Percentiles rank a stretch among this genome's conserved stretches.
Conservation (phyloP, 495 filamentous ascomycete species). For the Podospora bellae-mahoneyi region DNA sequence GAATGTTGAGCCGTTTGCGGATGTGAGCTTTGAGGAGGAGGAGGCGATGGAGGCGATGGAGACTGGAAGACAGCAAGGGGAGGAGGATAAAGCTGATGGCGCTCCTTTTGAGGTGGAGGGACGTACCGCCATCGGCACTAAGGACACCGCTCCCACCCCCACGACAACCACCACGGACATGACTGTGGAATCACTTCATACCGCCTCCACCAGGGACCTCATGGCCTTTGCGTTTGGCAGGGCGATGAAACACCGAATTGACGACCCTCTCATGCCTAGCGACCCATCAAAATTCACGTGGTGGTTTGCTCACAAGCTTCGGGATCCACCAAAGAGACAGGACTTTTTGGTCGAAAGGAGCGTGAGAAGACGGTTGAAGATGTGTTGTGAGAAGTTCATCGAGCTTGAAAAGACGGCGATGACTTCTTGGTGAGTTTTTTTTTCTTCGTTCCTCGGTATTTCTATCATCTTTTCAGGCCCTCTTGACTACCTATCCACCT, state of each 20-base stretch:
- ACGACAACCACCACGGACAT: neutral
- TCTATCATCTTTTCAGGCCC: too few species aligned
- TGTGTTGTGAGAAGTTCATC: neutral
- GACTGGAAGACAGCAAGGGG: slow-evolving; percentile 30
- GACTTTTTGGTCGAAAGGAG: neutral
- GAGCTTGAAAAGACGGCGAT: neutral
- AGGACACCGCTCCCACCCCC: neutral
- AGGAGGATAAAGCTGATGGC: slow-evolving; percentile 41
- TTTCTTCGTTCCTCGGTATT: too few species aligned
- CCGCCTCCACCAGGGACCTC: neutral
- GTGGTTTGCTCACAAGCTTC: slow-evolving; percentile 80
- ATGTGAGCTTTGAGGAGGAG: slow-evolving; percentile 77
- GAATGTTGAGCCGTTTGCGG: slow-evolving; percentile 68
- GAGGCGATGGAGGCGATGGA: slow-evolving; percentile 68
- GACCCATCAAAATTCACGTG: slow-evolving; percentile 79
- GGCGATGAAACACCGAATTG: neutral
- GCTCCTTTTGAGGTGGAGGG: slow-evolving; percentile 17
- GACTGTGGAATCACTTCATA: neutral
- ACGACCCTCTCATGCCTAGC: slow-evolving; percentile 49
- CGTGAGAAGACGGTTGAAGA: neutral
- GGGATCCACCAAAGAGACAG: neutral
- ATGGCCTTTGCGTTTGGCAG: neutral
- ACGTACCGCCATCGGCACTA: neutral
- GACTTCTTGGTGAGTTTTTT: neutral
- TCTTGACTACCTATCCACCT: too few species aligned